A percentile compares a stretch with the other conserved stretches of the same genome.
These are phyloP conservation scores for Geranium incanum DNA, from an alignment of 441 rosid genomes.

Conservation along the genomic window DNA sequence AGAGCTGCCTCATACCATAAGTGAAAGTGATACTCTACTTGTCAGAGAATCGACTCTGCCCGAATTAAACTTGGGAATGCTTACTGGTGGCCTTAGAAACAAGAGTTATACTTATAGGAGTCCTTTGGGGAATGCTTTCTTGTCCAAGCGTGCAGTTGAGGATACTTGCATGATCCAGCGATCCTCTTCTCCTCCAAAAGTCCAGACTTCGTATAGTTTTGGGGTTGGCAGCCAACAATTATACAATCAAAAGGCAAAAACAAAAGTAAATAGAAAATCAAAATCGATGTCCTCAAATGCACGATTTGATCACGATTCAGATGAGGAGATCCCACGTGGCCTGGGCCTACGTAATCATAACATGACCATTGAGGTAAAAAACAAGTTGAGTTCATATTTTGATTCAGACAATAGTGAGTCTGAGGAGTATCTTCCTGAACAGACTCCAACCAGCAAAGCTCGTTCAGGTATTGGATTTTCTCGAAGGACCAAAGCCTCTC, in stretches of 20 bases:
- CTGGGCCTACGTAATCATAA: conserved; percentile 27
- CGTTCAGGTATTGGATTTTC: conserved; percentile 37
- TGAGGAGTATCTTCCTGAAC: conserved; percentile 37
- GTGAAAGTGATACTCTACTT: conserved; percentile 20
- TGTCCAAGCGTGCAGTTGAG: conserved; percentile 29
- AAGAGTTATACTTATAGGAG: conserved; percentile 35
- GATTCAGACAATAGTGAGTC: conserved; percentile 34
- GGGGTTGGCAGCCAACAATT: conserved; percentile 24
- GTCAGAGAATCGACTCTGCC: conserved; percentile 22
- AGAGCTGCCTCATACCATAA: conserved; percentile 21
- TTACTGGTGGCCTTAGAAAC: conserved; percentile 60
- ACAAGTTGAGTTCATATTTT: conserved; percentile 28
- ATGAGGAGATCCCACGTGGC: conserved; percentile 27
- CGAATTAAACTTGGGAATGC: conserved; percentile 43
- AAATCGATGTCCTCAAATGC: conserved; percentile 25
- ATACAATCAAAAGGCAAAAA: conserved; percentile 23
- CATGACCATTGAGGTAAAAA: conserved; percentile 24
- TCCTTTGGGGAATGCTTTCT: conserved; percentile 21
- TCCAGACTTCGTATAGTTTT: conserved; percentile 19
- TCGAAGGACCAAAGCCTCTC: conserved; percentile 12
- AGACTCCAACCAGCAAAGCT: conserved; percentile 22
- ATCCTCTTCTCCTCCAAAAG: conserved; percentile 19
- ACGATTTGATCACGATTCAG: conserved; percentile 32
- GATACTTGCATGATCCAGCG: conserved; percentile 24
- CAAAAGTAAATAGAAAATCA: conserved; percentile 26